These are phyloP conservation scores for Puccinia novopanici DNA, from an alignment of 1,284 basidiomycete species.

Conservation along the genomic window DNA sequence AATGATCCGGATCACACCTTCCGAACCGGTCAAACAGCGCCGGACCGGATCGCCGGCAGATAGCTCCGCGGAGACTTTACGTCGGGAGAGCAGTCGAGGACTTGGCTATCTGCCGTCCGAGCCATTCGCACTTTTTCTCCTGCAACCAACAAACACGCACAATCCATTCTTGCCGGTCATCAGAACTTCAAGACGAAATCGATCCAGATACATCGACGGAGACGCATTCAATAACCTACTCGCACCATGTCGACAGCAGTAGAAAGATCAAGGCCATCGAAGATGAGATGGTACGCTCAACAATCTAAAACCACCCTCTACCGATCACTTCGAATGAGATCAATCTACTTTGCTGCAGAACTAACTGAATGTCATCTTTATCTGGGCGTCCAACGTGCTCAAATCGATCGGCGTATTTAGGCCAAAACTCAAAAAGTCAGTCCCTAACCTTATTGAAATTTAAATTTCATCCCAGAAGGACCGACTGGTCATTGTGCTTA, in stretches of 20 bases:
- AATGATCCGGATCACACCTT: too few relatives aligned
- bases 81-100: too few relatives aligned
- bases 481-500: constrained; percentile 36
- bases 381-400: too few relatives aligned
- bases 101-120: too few relatives aligned
- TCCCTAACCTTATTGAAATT: neutral
- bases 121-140: too few relatives aligned
- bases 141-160: too few relatives aligned
- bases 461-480: neutral
- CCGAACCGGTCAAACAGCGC: too few relatives aligned
- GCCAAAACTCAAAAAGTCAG: constrained; percentile 50
- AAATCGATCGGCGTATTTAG: constrained; percentile 18
- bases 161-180: neutral
- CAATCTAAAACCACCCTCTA: constrained; percentile 60
- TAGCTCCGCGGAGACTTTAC: too few relatives aligned
- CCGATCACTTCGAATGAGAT: constrained; percentile 35
- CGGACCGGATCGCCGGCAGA: too few relatives aligned
- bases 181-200: neutral
- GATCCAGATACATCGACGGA: neutral
- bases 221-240: neutral
- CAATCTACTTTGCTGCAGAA: too few relatives aligned
- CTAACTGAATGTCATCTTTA: neutral
- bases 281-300: constrained; percentile 80
- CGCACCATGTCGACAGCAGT: constrained; percentile 67
- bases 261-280: constrained; percentile 93